phyloP scores from a whole-genome alignment of 768 basidiomycete species.

The Trametes maxima region DNA sequence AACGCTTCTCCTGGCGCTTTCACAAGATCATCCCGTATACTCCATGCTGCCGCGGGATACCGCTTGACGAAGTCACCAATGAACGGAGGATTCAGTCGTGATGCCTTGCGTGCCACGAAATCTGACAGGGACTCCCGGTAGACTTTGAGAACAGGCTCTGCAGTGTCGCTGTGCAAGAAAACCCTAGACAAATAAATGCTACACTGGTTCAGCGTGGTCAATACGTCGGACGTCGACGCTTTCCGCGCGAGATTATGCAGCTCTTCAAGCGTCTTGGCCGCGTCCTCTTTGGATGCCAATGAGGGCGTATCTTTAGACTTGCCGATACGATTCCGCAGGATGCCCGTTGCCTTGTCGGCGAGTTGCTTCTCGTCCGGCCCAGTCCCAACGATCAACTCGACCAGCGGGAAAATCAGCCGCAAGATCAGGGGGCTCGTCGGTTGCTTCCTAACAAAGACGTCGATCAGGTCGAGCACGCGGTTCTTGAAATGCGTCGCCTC shows the following conservation, averaged over 20 bases:
- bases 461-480: slow-evolving; percentile 92
- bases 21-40: slow-evolving; percentile 60
- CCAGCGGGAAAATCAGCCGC: slow-evolving; percentile 71
- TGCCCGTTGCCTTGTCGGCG: slow-evolving; percentile 82
- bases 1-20: slow-evolving; percentile 58
- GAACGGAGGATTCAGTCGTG: slow-evolving; percentile 69
- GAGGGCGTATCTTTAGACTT: slow-evolving; percentile 72
- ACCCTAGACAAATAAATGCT: slow-evolving; percentile 70
- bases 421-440: slow-evolving; percentile 70
- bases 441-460: slow-evolving; percentile 78
- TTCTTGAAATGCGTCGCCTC: slow-evolving; percentile 97
- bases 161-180: slow-evolving; percentile 40
- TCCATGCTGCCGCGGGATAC: slow-evolving; percentile 67
- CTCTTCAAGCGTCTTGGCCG: slow-evolving; percentile 52
- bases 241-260: slow-evolving; percentile 76
- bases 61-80: slow-evolving; percentile 78
- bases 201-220: slow-evolving; percentile 66
- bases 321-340: slow-evolving; percentile 72
- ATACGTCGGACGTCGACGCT: slow-evolving; percentile 59
- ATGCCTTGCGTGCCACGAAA: slow-evolving; percentile 81
- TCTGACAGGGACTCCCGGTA: slow-evolving; percentile 73
- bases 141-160: slow-evolving; percentile 48
- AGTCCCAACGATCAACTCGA: slow-evolving; percentile 70
- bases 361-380: slow-evolving; percentile 83
- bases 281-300: slow-evolving; percentile 44